Conservation (phyloP, 345 rosid species). For the Boechera retrofracta region DNA sequence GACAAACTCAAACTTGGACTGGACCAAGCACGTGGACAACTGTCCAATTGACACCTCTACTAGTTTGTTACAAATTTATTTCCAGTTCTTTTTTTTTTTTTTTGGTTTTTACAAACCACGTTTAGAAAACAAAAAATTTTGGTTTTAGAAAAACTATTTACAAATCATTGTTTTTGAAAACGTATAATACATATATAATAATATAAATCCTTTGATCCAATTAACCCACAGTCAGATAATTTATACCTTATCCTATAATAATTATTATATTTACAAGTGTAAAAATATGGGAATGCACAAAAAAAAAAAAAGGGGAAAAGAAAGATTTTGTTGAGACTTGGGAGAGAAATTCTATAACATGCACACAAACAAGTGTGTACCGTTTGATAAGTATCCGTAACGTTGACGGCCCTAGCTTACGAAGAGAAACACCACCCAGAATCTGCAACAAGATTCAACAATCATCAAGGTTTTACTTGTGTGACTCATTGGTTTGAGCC, state of each 20-base stretch:
- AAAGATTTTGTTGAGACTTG: conserved; percentile 12
- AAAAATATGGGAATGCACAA: no score
- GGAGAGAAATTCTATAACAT: background rate
- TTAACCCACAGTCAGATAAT: background rate
- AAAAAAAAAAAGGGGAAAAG: background rate
- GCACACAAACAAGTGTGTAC: conserved; percentile 29
- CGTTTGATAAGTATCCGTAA: conserved; percentile 19
- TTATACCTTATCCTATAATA: background rate
- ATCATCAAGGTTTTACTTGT: background rate
- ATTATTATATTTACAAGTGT: conserved; percentile 35
- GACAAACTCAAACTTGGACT: no score
- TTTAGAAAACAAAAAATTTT: no score
- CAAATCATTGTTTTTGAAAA: background rate
- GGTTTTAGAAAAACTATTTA: background rate
- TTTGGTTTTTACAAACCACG: no score
- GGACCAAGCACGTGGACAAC: no score
- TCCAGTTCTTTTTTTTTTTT: background rate
- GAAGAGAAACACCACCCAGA: conserved; percentile 16
- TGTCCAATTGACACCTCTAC: no score
- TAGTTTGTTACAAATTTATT: no score
- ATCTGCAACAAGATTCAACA: conserved; percentile 28
- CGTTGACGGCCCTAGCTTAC: conserved; percentile 20
- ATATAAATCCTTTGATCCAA: background rate
- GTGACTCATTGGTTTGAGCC: background rate
- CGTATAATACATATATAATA: background rate